A percentile compares a stretch with the other conserved stretches of the same genome.
Evolutionary conservation across 345 rosid genomes (phyloP).

Genomic region (Clarkia xantiana): DNA sequence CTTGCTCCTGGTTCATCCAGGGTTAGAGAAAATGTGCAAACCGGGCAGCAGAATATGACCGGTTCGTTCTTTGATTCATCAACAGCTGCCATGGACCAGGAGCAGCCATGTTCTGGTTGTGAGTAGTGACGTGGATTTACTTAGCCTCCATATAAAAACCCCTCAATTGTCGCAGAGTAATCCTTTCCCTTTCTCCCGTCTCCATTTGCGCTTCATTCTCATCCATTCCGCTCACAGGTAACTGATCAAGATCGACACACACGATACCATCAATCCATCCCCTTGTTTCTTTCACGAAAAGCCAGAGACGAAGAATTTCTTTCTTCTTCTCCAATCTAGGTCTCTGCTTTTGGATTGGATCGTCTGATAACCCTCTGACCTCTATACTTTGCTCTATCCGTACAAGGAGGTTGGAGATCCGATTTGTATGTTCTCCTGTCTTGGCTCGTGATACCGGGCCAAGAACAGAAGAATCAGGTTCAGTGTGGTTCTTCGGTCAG

Average conservation of each 20-base stretch:
- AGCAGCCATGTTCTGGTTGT: not conserved
- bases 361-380: not conserved
- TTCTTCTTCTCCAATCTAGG: conserved; percentile 16
- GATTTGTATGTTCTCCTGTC: conserved; percentile 26
- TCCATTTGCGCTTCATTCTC: conserved; percentile 10
- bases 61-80: no score
- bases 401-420: conserved; percentile 28
- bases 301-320: not conserved
- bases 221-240: conserved; percentile 16
- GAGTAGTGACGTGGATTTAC: conserved; percentile 27
- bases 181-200: not conserved
- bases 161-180: not conserved
- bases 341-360: conserved; percentile 7
- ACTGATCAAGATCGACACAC: conserved; percentile 14
- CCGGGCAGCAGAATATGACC: no score
- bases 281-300: no score
- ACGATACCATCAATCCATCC: conserved; percentile 4
- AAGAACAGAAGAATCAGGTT: conserved; percentile 47
- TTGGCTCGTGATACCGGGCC: conserved; percentile 99
- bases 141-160: conserved; percentile 39
- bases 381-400: conserved; percentile 4
- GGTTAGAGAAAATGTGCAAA: no score
- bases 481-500: conserved; percentile 18
- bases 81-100: not conserved
- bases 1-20: not conserved